Conservation (phyloP, 495 filamentous ascomycete genomes). For the Podospora didyma region DNA sequence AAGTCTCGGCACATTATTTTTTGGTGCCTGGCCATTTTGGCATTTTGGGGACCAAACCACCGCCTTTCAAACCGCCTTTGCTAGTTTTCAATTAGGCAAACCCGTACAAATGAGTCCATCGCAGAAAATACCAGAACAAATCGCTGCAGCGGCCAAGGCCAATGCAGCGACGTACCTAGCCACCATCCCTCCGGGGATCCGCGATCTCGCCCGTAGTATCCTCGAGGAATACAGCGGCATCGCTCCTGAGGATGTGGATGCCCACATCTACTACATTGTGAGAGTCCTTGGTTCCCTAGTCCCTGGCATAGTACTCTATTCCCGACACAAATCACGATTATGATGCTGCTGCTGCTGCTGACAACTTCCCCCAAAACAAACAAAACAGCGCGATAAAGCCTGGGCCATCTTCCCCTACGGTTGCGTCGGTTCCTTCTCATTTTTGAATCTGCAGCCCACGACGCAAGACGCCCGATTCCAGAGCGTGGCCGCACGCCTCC, state of each 20-base stretch:
- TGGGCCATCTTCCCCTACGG: constrained; percentile 48
- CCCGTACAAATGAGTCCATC: too few species aligned
- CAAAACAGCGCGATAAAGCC: constrained; percentile 8
- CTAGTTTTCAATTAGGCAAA: too few species aligned
- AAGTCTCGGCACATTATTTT: too few species aligned
- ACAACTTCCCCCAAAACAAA: neutral
- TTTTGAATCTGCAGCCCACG: constrained; percentile 43
- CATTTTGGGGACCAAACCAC: too few species aligned
- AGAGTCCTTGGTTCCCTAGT: neutral
- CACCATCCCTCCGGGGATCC: neutral
- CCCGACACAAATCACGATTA: neutral
- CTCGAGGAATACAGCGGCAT: constrained; percentile 13
- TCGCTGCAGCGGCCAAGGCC: too few species aligned
- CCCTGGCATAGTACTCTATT: neutral
- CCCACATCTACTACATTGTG: constrained; percentile 3
- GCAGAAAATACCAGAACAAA: too few species aligned
- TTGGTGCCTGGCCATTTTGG: too few species aligned
- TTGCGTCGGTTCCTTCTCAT: constrained; percentile 50
- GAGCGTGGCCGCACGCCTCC: constrained; percentile 22
- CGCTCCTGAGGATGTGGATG: constrained; percentile 5
- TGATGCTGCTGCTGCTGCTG: neutral
- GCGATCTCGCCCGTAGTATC: neutral
- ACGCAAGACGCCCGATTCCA: constrained; percentile 3
- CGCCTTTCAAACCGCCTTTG: too few species aligned
- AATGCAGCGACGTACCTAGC: neutral